Base-by-base conservation (phyloP, 257 asterid species). In the Nicotiana benthamiana region DNA sequence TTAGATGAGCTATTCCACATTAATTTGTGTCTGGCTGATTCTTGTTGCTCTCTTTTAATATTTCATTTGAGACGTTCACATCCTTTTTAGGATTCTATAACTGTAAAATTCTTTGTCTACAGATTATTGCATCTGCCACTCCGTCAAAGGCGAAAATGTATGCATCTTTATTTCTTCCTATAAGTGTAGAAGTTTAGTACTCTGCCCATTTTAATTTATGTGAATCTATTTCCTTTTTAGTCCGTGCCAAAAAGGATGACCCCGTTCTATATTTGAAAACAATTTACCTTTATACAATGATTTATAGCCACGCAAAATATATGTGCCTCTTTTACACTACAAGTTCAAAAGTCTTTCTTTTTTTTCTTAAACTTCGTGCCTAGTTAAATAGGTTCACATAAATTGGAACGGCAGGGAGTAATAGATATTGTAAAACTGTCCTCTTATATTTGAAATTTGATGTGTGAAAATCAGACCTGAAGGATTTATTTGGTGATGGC, bases 121-220 rank as follows among this genome's bases (percentile, higher is more conserved):
- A 94, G 98, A 92, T 88, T 94, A 86, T 86, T 94, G 88, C 87
- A 82, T 83, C 84, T 82, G 79, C 94, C 97, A 76, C 91, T 94
- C 60, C 93, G 97, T 70, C 88, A 85, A 82, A 90, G 98, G 82
- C 91, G 94, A 75, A 87, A 86, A 82, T 86, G 98, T 94, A 93
- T 84, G 93, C 79, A 68, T 80, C 40, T 77, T 66, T 65, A 75
- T 80, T 9, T 65, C 15, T 78, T 4, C 61, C 53, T 40, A 11
- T 60, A 43, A 54, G 59, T 64, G 57, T 53, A 30, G 75, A 65
- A 4, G 16, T 75, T 70, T 85, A 57, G 56, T n/a, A 59, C 9
- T 7, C 27, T 26, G 27, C 1, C 27, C 27, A 26, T 26, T 26
- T 26, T 26, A 26, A 26, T 26, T 26, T 26, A 26, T 26, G 27